Evolutionary conservation across 2,329 filamentous ascomycete species (phyloP).

Genomic region (Colletotrichum sp.): DNA sequence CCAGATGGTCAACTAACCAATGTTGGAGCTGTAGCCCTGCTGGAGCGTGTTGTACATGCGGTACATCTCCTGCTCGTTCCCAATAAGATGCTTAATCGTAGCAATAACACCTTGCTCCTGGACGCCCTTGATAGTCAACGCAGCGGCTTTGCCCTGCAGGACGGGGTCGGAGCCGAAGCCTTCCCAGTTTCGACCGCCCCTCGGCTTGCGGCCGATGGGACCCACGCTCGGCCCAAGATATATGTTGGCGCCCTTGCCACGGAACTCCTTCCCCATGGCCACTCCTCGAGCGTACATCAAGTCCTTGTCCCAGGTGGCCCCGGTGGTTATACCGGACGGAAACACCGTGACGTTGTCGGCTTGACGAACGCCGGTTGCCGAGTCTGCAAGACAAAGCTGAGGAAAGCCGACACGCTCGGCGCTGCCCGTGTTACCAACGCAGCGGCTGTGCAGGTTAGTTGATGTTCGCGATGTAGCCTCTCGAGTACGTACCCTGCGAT

Average conservation of each 20-base stretch:
- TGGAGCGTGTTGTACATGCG: slow-evolving; percentile 61
- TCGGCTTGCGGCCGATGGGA: slow-evolving; percentile 73
- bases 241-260: slow-evolving; percentile 75
- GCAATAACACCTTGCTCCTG: slow-evolving; percentile 63
- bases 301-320: slow-evolving; percentile 76
- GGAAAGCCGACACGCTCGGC: slow-evolving; percentile 74
- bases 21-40: slow-evolving; percentile 70
- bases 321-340: slow-evolving; percentile 78
- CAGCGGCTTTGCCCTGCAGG: slow-evolving; percentile 77
- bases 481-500: slow-evolving; percentile 23
- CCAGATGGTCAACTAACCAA: slow-evolving; percentile 57
- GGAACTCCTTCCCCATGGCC: slow-evolving; percentile 73
- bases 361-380: slow-evolving; percentile 73
- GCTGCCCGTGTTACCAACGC: slow-evolving; percentile 79
- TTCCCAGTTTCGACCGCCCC: slow-evolving; percentile 79
- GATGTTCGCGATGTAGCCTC: not conserved
- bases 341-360: slow-evolving; percentile 79
- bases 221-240: slow-evolving; percentile 75
- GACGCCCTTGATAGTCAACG: slow-evolving; percentile 78
- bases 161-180: slow-evolving; percentile 74
- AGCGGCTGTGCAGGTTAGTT: slow-evolving; percentile 50
- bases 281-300: slow-evolving; percentile 72
- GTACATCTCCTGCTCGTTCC: slow-evolving; percentile 68
- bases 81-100: slow-evolving; percentile 61
- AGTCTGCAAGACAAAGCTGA: slow-evolving; percentile 74